A percentile compares a stretch with the other conserved stretches of the same genome.
phyloP scores from a whole-genome alignment of 805 yeast species.

The Kurtzmaniella fragi region DNA sequence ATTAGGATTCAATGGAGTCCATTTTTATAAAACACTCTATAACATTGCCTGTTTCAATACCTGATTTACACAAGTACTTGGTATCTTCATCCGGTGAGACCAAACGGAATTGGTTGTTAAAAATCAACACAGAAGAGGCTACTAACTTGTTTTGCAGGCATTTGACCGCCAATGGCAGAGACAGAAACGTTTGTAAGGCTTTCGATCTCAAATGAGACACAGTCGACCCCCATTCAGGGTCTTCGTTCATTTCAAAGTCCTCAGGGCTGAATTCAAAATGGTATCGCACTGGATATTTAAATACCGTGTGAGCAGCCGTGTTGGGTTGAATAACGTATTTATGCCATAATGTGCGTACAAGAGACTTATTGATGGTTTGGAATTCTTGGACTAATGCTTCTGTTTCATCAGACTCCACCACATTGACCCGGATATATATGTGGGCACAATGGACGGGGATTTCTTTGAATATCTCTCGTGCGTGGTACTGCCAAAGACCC shows the following conservation, averaged over 20 bases:
- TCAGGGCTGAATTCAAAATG: conserved; percentile 80
- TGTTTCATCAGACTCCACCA: conserved; percentile 17
- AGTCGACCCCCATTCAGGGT: conserved; percentile 68
- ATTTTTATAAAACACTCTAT: conserved; percentile 24
- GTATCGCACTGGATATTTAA: conserved; percentile 40
- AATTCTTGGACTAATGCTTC: conserved; percentile 12
- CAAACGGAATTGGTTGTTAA: conserved; percentile 23
- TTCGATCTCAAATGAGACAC: conserved; percentile 57
- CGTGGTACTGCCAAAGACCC: conserved; percentile 45
- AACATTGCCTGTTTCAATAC: conserved; percentile 39
- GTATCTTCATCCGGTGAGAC: conserved; percentile 16
- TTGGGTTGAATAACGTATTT: not conserved
- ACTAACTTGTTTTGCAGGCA: conserved; percentile 7
- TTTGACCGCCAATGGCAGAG: conserved; percentile 19
- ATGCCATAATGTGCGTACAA: not conserved
- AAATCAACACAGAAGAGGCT: conserved; percentile 19
- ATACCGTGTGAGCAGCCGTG: not conserved
- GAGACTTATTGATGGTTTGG: conserved; percentile 1
- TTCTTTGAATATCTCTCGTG: conserved; percentile 61
- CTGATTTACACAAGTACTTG: conserved; percentile 30
- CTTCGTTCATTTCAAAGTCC: conserved; percentile 55
- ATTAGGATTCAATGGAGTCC: too few species aligned
- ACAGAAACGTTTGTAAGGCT: conserved; percentile 49
- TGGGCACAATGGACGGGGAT: conserved; percentile 79
- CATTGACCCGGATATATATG: conserved; percentile 50